Base-by-base conservation (phyloP, 495 filamentous ascomycete species). In the Ascobolus immersus region DNA sequence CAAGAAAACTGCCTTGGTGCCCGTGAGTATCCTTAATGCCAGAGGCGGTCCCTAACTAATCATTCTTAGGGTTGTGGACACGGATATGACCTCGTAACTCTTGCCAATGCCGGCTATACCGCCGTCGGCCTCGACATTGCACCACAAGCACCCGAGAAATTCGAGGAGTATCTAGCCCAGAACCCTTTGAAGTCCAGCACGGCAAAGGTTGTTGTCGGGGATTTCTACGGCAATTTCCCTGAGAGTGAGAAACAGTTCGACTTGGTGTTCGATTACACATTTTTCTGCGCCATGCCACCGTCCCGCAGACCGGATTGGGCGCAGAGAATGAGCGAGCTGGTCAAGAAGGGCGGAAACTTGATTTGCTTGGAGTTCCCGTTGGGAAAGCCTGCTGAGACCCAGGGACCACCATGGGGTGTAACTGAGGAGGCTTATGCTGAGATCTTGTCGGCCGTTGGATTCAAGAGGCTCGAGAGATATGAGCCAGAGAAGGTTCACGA, bases 71-170 rank as follows among this genome's bases (percentile, higher is more conserved):
- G 79, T 4, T 86, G 78, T 48, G 79, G 77, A 2, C 58, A 67
- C 25, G 78, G 76, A 2, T 66, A 78, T 44, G 75, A 81, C 52
- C 69, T 75, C 4, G 54, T 77, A 20, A 54, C 81, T 24, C 57
- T 81, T n/a, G 60, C 64, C 21, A 60, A 65, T 27, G 63, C 67
- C 38, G 77, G 75, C 0, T 81, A 71, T 49, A 69, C 82, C 49
- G 66, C 65, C 0, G 71, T 65, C 39, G 78, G 78, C 0, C 53
- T 89, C 5, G 78, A 84, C 38, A 60, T 62, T 30, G 72, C 70
- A 19, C 37, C 50, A 3, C 52, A 51, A 17, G 74, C 74, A 5
- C 38, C 73, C 5, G 53, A 65, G 21, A 52, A 48, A 3, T 70
- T 67, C 10, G 57, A 57, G 31, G 56, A 59, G 43, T 45, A 37